Base-by-base conservation (phyloP, 768 basidiomycete genomes). In the Hysterangium stoloniferum region DNA sequence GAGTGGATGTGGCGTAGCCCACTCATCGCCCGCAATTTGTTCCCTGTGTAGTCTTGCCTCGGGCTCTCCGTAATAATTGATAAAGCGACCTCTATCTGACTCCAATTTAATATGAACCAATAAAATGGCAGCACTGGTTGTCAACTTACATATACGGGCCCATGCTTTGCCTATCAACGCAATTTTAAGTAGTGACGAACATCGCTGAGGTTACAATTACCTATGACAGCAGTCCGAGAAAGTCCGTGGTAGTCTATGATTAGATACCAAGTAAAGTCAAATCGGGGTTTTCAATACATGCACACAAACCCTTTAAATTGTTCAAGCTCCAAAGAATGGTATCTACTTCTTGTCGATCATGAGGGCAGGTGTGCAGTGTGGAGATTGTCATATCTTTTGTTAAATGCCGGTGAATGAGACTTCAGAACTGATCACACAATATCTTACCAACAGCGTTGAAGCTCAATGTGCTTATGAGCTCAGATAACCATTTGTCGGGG, bases 371-470 rank as follows among this genome's bases (percentile, higher is more conserved):
- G 0, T 81, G 81, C 1, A 68, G 65, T 1, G 57, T 57, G 1
- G 82, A 84, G 3, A 82, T 84, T 58, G 82, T 64, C 47, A 76
- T 76, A 61, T 85, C 83, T n/a, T 4, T 6, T 47, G 48, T 13
- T 42, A n/a, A n/a, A n/a, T n/a, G n/a, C n/a, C n/a, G n/a, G n/a
- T n/a, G n/a, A n/a, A n/a, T n/a, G n/a, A n/a, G n/a, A n/a, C n/a
- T n/a, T 37, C 11, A 54, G n/a, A 25, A 51, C n/a, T n/a, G n/a
- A n/a, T n/a, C n/a, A n/a, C n/a, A n/a, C n/a, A 31, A 45, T 7
- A 29, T 31, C 68, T 41, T 59, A 81, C 81, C 80, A 29, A 71
- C 72, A 55, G 69, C 66, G 1, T 68, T 77, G 59, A 84, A 80
- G 20, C 74, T 68, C 43, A 83, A 73, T 1, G 79, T 65, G 35